Conservation (phyloP, 805 yeast genomes). For the Spathaspora passalidarum region DNA sequence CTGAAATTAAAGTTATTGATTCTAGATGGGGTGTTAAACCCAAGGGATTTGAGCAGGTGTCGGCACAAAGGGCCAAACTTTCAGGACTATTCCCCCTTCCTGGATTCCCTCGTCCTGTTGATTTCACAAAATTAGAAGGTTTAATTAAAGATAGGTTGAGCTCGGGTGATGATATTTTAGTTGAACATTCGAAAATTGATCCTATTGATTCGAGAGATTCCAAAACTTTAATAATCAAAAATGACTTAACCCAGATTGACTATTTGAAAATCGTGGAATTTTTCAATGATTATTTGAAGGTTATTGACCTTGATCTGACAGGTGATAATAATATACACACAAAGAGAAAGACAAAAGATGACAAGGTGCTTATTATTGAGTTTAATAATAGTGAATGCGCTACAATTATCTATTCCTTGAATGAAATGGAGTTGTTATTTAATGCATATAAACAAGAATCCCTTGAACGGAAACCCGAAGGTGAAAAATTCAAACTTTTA, state of each 20-base stretch:
- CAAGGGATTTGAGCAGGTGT: conserved; percentile 66
- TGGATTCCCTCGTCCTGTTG: conserved; percentile 52
- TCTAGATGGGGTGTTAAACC: conserved; percentile 74
- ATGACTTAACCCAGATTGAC: conserved; percentile 30
- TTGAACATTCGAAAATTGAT: conserved; percentile 33
- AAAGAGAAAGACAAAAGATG: conserved; percentile 35
- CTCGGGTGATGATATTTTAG: conserved; percentile 28
- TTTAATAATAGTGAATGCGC: conserved; percentile 52
- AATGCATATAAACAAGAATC: conserved; percentile 24
- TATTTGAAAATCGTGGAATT: conserved; percentile 40
- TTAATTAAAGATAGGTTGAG: conserved; percentile 31
- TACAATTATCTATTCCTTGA: conserved; percentile 49
- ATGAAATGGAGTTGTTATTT: conserved; percentile 27
- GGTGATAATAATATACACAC: conserved; percentile 26
- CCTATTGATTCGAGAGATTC: conserved; percentile 37
- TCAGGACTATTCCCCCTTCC: conserved; percentile 79
- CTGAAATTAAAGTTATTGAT: conserved; percentile 45
- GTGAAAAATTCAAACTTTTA: conserved; percentile 8
- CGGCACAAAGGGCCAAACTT: conserved; percentile 74
- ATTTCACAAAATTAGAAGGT: conserved; percentile 40
- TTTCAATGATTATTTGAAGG: conserved; percentile 43
- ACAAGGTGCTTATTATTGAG: conserved; percentile 44
- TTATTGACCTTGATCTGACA: conserved; percentile 40
- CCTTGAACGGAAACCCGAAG: conserved; percentile 9
- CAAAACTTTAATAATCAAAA: conserved; percentile 27